Conservation (phyloP, 768 basidiomycete genomes). For the Asterophora parasitica region DNA sequence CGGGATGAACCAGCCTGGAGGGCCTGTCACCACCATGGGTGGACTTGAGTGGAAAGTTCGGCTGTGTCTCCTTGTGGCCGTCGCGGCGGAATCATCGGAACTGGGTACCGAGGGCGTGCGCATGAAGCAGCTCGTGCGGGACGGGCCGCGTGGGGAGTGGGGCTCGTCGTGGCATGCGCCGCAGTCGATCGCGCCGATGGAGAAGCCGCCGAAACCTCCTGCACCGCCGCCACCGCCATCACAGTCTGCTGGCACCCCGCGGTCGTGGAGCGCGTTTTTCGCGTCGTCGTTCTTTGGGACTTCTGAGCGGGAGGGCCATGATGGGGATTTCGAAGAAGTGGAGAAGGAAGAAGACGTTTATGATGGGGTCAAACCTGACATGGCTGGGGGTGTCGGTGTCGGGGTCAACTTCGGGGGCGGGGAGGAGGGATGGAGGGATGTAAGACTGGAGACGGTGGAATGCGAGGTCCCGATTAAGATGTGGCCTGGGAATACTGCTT, state of each 20-base stretch:
- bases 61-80: constrained; percentile 78
- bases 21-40: constrained; percentile 35
- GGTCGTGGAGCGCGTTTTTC: constrained; percentile 38
- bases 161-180: constrained; percentile 63
- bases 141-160: constrained; percentile 67
- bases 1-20: constrained; percentile 26
- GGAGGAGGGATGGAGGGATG: constrained; percentile 63
- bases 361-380: constrained; percentile 45
- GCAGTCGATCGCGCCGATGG: constrained; percentile 52
- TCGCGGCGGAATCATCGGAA: constrained; percentile 45
- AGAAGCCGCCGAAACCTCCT: constrained; percentile 33
- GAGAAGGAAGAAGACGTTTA: constrained; percentile 29
- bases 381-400: constrained; percentile 46
- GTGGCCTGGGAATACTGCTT: constrained; percentile 87
- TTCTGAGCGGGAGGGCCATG: constrained; percentile 50
- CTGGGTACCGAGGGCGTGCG: constrained; percentile 46
- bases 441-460: constrained; percentile 83
- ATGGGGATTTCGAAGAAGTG: constrained; percentile 49
- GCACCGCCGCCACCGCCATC: constrained; percentile 14
- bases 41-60: constrained; percentile 91
- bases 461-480: constrained; percentile 89
- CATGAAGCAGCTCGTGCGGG: constrained; percentile 48
- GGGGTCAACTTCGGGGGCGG: constrained; percentile 47
- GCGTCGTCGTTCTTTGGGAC: constrained; percentile 31
- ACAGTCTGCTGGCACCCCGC: constrained; percentile 15